Conservation (phyloP, 2,329 filamentous ascomycete genomes). For the Onygena corvina region DNA sequence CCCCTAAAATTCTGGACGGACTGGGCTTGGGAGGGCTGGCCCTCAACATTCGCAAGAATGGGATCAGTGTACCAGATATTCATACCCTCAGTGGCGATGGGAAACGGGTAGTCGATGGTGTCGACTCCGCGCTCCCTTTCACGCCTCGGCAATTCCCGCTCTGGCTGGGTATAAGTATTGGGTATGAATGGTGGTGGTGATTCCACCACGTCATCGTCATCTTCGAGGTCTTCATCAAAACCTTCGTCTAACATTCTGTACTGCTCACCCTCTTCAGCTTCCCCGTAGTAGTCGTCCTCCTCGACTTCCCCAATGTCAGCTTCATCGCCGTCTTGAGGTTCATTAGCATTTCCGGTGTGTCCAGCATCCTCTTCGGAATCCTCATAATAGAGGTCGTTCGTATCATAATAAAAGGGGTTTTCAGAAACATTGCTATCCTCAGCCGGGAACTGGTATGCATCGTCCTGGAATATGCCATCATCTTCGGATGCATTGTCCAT, state of each 20-base stretch:
- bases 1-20: slow-evolving; percentile 1
- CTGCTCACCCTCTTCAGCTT: neutral
- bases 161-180: neutral
- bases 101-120: neutral
- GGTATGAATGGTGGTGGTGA: neutral
- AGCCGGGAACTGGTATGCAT: neutral
- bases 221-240: neutral
- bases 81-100: slow-evolving; percentile 1
- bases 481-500: neutral
- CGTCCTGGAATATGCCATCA: neutral
- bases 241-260: too few relatives aligned
- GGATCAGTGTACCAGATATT: slow-evolving; percentile 3
- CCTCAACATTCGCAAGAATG: neutral
- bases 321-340: neutral
- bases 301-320: neutral
- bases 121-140: neutral
- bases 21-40: neutral
- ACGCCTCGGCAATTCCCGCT: too few relatives aligned
- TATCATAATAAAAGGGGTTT: neutral
- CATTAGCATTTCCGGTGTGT: neutral
- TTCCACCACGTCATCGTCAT: neutral
- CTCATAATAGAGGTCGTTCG: neutral
- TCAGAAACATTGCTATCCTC: neutral
- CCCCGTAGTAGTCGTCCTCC: neutral
- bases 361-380: neutral